These are phyloP conservation scores for Canna indica DNA, from an alignment of 176 grass and related monocot genomes.

Conservation along the genomic window DNA sequence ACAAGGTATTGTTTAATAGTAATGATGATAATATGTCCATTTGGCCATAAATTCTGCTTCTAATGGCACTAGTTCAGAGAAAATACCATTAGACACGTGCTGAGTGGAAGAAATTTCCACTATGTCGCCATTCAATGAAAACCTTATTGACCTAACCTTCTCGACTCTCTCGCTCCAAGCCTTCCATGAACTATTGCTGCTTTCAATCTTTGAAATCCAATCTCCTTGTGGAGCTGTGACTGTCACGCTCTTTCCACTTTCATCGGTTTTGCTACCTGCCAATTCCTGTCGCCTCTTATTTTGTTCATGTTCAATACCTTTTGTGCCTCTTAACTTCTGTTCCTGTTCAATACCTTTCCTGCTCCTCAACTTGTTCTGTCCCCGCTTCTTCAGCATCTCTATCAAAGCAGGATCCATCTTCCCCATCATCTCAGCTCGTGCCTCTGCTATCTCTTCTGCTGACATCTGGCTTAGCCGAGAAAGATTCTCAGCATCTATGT, in stretches of 20 bases:
- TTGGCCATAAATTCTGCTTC: slow-evolving; percentile 10
- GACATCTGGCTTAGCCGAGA: slow-evolving; percentile 70
- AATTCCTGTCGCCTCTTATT: slow-evolving; percentile 13
- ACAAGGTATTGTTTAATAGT: too few species aligned
- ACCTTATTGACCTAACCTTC: slow-evolving; percentile 52
- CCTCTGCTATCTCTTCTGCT: slow-evolving; percentile 67
- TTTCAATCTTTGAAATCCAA: slow-evolving; percentile 30
- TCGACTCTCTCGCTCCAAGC: slow-evolving; percentile 86
- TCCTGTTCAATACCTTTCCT: slow-evolving; percentile 23
- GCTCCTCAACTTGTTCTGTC: slow-evolving; percentile 16
- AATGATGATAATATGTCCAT: too few species aligned
- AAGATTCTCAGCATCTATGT: slow-evolving; percentile 62
- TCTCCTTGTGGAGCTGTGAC: slow-evolving; percentile 16
- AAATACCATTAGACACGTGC: slow-evolving; percentile 50
- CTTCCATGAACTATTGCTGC: slow-evolving; percentile 50
- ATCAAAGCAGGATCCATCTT: slow-evolving; percentile 69
- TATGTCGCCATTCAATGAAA: slow-evolving; percentile 68
- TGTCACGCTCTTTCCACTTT: slow-evolving; percentile 19
- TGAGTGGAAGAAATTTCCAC: slow-evolving; percentile 39
- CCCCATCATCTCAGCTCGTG: slow-evolving; percentile 60
- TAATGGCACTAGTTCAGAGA: slow-evolving; percentile 6
- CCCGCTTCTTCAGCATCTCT: slow-evolving; percentile 52
- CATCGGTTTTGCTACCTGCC: slow-evolving; percentile 2
- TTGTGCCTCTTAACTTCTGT: slow-evolving; percentile 18
- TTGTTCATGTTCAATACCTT: slow-evolving; percentile 21